Percentiles rank a stretch among this genome's conserved stretches.
These are phyloP conservation scores for Mucor saturninus DNA, from an alignment of 371 early-diverging fungal species.

Conservation along the genomic window DNA sequence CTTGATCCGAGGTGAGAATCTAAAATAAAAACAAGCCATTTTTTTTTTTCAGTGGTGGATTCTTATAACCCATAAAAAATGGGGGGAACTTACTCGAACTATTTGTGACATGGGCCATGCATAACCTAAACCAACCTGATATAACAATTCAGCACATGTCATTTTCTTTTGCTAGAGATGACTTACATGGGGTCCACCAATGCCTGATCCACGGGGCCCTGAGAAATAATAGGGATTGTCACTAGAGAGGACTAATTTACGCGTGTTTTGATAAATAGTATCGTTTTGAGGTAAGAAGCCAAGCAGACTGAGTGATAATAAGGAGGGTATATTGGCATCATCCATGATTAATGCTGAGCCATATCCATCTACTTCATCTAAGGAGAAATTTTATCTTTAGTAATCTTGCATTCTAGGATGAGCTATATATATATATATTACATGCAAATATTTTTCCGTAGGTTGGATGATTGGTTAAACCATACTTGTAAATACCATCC, in stretches of 20 bases:
- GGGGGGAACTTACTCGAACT: conserved; percentile 21
- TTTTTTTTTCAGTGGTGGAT: too few species aligned
- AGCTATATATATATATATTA: conserved; percentile 17
- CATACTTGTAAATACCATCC: conserved; percentile 60
- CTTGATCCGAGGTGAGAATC: conserved; percentile 40
- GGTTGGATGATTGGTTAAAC: conserved; percentile 49
- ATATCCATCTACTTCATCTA: conserved; percentile 71
- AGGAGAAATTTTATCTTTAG: neutral
- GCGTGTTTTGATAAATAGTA: conserved; percentile 62
- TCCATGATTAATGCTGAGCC: conserved; percentile 69
- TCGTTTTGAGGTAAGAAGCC: conserved; percentile 61
- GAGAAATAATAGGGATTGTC: conserved; percentile 68
- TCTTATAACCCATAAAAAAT: neutral
- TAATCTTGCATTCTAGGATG: neutral
- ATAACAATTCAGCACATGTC: neutral
- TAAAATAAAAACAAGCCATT: neutral
- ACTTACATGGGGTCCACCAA: conserved; percentile 71
- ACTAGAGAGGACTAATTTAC: conserved; percentile 57
- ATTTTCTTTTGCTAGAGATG: neutral
- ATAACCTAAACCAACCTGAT: conserved; percentile 31
- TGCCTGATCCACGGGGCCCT: conserved; percentile 51
- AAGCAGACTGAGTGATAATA: conserved; percentile 64
- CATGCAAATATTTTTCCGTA: conserved; percentile 53
- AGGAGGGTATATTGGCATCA: conserved; percentile 72
- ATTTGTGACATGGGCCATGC: conserved; percentile 48